Base-by-base conservation (phyloP, 257 asterid species). In the Salvia splendens region DNA sequence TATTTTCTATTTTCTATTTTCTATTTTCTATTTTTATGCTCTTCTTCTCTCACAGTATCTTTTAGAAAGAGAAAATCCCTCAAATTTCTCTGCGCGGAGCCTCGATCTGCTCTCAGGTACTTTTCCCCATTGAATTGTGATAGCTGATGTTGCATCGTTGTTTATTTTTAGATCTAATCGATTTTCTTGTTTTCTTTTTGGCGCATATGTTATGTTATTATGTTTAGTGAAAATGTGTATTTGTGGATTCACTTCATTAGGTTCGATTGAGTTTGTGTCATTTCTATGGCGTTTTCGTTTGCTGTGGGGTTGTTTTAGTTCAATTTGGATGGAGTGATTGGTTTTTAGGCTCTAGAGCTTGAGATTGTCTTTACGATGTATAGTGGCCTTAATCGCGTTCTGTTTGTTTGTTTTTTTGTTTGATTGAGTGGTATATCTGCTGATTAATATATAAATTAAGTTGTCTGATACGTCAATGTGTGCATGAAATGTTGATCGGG, bases 31-130 rank as follows among this genome's bases (percentile, higher is more conserved):
- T 7, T 50, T 50, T 50, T 16, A 2, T 6, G 16, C 12, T 50
- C 55, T 24, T 24, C 30, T 24, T 2, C 55, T 2, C 30, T 50
- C 12, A 50, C 55, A 50, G 55, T 50, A 50, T 49, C 54, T 24
- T 24, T 49, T 49, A 6, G 28, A 15, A 15, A 49, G 54, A 49
- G 32, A 6, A 50, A 50, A 50, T 50, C 55, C 55, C 55, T 6
- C 55, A 50, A 50, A 15, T 50, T 50, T 12, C 12, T 50, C 55
- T 50, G 28, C 28, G 28, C 54, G 11, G 54, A 24, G 17, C 28
- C 55, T 50, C 55, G 59, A 53, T 53, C 59, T 50, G 55, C 55
- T 50, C 32, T 16, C 55, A 50, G 55, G 55, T 50, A 16, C 30
- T 20, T 50, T 50, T 50, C 6, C 17, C 5, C 17, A 5, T 15